Conservation (phyloP, 345 rosid species). For the Odontarrhena argentea region DNA sequence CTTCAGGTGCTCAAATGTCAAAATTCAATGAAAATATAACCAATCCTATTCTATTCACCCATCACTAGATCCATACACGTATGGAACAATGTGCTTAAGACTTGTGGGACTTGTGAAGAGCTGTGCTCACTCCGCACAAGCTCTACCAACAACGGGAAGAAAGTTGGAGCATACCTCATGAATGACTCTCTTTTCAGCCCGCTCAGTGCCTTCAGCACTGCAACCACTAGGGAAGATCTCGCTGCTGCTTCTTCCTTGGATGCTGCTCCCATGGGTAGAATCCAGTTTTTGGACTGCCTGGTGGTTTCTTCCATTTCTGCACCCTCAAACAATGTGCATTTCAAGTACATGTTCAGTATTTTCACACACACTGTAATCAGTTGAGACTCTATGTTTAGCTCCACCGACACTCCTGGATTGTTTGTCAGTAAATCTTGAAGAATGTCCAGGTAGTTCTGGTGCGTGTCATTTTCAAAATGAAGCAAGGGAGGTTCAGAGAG, state of each 20-base stretch:
- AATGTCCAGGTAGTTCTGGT: constrained; percentile 67
- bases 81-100: constrained; percentile 63
- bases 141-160: constrained; percentile 78
- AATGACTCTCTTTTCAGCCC: constrained; percentile 58
- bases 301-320: constrained; percentile 38
- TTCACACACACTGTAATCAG: constrained; percentile 58
- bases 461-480: constrained; percentile 84
- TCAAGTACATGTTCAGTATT: constrained; percentile 64
- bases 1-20: constrained; percentile 26
- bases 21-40: constrained; percentile 4
- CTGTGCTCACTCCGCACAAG: constrained; percentile 82
- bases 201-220: constrained; percentile 58
- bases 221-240: constrained; percentile 63
- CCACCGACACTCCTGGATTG: constrained; percentile 49
- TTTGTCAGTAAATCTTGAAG: constrained; percentile 54
- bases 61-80: constrained; percentile 74
- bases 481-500: constrained; percentile 81
- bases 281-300: constrained; percentile 51
- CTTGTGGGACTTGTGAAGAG: constrained; percentile 73
- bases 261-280: constrained; percentile 67
- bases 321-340: constrained; percentile 45
- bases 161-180: constrained; percentile 50
- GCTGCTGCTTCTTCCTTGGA: constrained; percentile 83
- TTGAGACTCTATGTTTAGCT: constrained; percentile 58
- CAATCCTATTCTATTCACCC: constrained; percentile 28